Evolutionary conservation across 768 basidiomycete genomes (phyloP).

Genomic region (Chalciporus piperatus): DNA sequence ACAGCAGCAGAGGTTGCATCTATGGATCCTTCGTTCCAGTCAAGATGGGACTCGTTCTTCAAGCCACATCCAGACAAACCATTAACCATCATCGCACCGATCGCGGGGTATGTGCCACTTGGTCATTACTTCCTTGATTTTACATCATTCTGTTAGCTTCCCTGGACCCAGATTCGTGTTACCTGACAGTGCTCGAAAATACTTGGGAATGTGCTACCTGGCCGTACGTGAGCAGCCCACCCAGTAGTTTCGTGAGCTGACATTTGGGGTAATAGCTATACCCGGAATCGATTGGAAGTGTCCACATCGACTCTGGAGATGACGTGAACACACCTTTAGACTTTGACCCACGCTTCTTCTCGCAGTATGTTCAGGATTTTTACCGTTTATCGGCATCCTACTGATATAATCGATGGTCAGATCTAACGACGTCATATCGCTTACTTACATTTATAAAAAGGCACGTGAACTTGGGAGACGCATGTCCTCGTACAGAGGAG

Average conservation of each 20-base stretch:
- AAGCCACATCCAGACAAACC: slow-evolving; percentile 19
- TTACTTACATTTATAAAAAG: slow-evolving; percentile 55
- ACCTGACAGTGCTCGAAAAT: slow-evolving; percentile 12
- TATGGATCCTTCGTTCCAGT: slow-evolving; percentile 18
- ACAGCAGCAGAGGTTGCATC: slow-evolving; percentile 16
- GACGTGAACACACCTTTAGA: slow-evolving; percentile 40
- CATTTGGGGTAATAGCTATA: slow-evolving; percentile 27
- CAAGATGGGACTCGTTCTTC: slow-evolving; percentile 21
- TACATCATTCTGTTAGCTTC: slow-evolving; percentile 18
- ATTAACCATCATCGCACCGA: slow-evolving; percentile 34
- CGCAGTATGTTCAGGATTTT: slow-evolving; percentile 32
- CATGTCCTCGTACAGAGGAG: slow-evolving; percentile 36
- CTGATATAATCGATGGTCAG: neutral
- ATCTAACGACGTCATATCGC: slow-evolving; percentile 39
- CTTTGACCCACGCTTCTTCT: slow-evolving; percentile 46
- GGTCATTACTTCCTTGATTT: slow-evolving; percentile 12
- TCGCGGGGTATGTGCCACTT: slow-evolving; percentile 37
- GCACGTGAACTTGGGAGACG: slow-evolving; percentile 52
- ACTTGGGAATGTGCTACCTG: slow-evolving; percentile 30
- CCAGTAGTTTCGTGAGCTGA: neutral
- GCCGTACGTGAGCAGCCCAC: slow-evolving; percentile 22
- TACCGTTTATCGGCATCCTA: too few species aligned
- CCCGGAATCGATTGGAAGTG: slow-evolving; percentile 43
- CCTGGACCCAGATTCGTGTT: neutral
- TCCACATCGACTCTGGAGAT: slow-evolving; percentile 44